These are phyloP conservation scores for Stachybotrys chartarum DNA, from an alignment of 2,329 filamentous ascomycete species.

Conservation along the genomic window DNA sequence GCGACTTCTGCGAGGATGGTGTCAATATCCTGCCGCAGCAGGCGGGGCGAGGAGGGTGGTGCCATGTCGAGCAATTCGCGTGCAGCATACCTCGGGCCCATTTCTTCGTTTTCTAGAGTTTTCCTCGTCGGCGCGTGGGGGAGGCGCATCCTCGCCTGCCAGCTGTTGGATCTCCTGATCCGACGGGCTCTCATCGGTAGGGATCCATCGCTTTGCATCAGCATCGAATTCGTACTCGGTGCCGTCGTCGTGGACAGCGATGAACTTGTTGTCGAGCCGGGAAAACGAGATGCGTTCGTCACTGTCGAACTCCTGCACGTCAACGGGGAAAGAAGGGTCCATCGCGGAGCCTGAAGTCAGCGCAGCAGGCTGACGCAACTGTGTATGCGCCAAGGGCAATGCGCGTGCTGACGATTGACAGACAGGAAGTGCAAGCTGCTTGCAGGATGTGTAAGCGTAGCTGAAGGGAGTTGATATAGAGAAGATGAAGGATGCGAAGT, in stretches of 20 bases:
- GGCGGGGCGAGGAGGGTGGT: background rate
- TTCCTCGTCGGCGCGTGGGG: constrained; percentile 14
- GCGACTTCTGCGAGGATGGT: constrained; percentile 11
- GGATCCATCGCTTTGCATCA: constrained; percentile 67
- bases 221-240: constrained; percentile 79
- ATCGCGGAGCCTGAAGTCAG: constrained; percentile 10
- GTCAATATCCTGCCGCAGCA: constrained; percentile 5
- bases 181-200: constrained; percentile 40
- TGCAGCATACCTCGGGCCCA: constrained; percentile 34
- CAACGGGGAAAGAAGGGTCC: constrained; percentile 43
- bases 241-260: constrained; percentile 78
- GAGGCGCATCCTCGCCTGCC: constrained; percentile 14
- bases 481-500: too few species aligned
- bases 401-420: background rate
- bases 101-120: constrained; percentile 35
- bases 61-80: background rate
- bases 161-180: constrained; percentile 30
- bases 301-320: constrained; percentile 62
- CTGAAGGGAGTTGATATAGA: too few species aligned
- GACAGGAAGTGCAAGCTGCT: too few species aligned
- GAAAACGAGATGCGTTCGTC: constrained; percentile 85
- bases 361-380: background rate
- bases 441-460: too few species aligned
- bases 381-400: background rate
- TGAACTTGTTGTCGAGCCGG: constrained; percentile 72